phyloP scores from a whole-genome alignment of 2,329 filamentous ascomycete species.

The Colletotrichum sp. region DNA sequence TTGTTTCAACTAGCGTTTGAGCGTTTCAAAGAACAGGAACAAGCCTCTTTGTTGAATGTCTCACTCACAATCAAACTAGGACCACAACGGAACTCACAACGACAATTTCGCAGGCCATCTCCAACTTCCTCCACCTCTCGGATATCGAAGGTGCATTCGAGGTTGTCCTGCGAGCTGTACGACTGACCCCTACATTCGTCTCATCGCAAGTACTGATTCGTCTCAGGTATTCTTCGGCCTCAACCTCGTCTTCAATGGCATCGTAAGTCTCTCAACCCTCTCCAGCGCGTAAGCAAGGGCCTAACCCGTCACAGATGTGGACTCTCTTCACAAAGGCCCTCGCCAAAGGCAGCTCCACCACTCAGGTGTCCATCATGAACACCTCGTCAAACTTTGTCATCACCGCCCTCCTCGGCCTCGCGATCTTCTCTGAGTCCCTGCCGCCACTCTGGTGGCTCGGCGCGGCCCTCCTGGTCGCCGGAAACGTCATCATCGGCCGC shows the following conservation, averaged over 20 bases:
- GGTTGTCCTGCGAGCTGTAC: constrained; percentile 52
- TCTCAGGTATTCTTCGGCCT: constrained; percentile 75
- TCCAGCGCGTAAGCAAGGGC: neutral
- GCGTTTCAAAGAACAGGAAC: neutral
- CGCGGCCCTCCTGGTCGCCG: constrained; percentile 72
- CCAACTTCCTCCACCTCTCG: constrained; percentile 47
- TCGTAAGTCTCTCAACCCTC: constrained; percentile 47
- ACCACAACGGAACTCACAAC: constrained; percentile 63
- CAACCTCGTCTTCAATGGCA: constrained; percentile 76
- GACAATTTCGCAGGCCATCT: constrained; percentile 49
- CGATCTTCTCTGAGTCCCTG: constrained; percentile 74
- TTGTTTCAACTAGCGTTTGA: neutral
- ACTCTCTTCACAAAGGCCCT: constrained; percentile 80
- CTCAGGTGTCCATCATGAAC: constrained; percentile 82
- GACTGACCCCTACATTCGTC: constrained; percentile 24
- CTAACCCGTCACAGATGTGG: constrained; percentile 67
- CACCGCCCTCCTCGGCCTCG: constrained; percentile 72
- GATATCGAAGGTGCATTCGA: constrained; percentile 49
- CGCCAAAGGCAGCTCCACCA: constrained; percentile 75
- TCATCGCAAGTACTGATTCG: neutral
- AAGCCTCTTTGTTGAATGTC: neutral
- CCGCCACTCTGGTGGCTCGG: constrained; percentile 80
- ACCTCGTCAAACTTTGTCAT: constrained; percentile 83
- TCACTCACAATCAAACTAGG: constrained; percentile 33
- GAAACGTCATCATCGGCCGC: constrained; percentile 78